Conservation (phyloP, 2,329 filamentous ascomycete species). For the Talaromyces albobiverticillius region DNA sequence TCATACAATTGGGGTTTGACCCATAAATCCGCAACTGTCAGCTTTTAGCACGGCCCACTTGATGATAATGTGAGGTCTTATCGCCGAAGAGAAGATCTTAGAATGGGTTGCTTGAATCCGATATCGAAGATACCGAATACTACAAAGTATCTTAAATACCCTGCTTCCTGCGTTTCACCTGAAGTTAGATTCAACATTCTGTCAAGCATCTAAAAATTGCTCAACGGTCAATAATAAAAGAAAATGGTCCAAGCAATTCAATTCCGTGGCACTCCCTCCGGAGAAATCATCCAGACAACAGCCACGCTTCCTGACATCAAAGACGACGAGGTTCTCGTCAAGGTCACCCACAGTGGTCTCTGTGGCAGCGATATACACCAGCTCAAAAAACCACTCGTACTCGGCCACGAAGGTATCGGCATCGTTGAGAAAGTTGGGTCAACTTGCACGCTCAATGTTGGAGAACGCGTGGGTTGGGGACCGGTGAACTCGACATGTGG, state of each 20-base stretch:
- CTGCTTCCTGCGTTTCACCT: too few species aligned
- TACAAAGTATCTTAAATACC: too few species aligned
- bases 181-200: too few species aligned
- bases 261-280: neutral
- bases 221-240: too few species aligned
- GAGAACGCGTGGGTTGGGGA: slow-evolving; percentile 36
- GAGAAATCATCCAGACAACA: neutral
- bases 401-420: slow-evolving; percentile 57
- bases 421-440: slow-evolving; percentile 49
- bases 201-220: too few species aligned
- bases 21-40: too few species aligned
- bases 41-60: too few species aligned
- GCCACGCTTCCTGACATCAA: neutral
- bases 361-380: slow-evolving; percentile 25
- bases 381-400: slow-evolving; percentile 23
- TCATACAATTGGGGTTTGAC: too few species aligned
- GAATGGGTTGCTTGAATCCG: too few species aligned
- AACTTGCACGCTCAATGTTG: slow-evolving; percentile 47
- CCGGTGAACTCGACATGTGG: slow-evolving; percentile 33
- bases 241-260: neutral
- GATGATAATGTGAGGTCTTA: too few species aligned
- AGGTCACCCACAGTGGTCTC: slow-evolving; percentile 19
- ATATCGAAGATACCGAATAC: too few species aligned
- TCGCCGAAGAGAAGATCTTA: too few species aligned
- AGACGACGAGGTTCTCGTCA: neutral